Evolutionary conservation across 257 asterid species (phyloP), one percentile per base, ranked within the genome.

Genomic region (Buddleja alternifolia): DNA sequence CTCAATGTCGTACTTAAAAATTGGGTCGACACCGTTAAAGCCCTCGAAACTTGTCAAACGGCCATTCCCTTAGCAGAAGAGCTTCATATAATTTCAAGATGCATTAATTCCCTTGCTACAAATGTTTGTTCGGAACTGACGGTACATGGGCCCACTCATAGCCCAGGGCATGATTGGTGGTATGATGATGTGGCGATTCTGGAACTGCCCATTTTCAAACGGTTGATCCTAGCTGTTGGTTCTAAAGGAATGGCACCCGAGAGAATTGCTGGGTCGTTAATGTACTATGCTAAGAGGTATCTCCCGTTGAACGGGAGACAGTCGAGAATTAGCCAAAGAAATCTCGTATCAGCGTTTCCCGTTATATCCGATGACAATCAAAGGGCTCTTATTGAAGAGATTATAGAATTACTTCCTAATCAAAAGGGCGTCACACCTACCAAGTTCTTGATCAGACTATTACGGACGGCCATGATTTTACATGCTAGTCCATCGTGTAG

Each of bases 81-180:
- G 14, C 84, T 82, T 61, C 77, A 73, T 42, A 65, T 85, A 16
- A 68, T 80, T 15, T 67, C 88, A 6, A 74, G 79, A 57, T 77
- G 88, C 90, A 85, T 82, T 7, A 74, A 80, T 45, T 78, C 81
- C 40, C 57, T 82, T 1, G 81, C 84, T 10, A 40, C 42, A 0
- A 82, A 80, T 68, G 86, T 80, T 32, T 84, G 82, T 23, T 66
- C 81, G 8, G 85, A 79, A 14, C 77, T 78, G 6, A 61, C 45
- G 5, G 34, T n/a, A n/a, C n/a, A n/a, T n/a, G n/a, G 44, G 11
- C 47, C 47, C 23, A 37, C 69, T 52, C 72, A 50, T 36, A 68
- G 73, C 40, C 61, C 72, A n/a, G n/a, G n/a, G n/a, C n/a, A 29
- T 29, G 82, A 79, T 67, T 79, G 85, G 81, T 84, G 90, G 90